A percentile compares a stretch with the other conserved stretches of the same genome.
phyloP scores from a whole-genome alignment of 2,329 filamentous ascomycete genomes.

The Setomelanomma holmii region DNA sequence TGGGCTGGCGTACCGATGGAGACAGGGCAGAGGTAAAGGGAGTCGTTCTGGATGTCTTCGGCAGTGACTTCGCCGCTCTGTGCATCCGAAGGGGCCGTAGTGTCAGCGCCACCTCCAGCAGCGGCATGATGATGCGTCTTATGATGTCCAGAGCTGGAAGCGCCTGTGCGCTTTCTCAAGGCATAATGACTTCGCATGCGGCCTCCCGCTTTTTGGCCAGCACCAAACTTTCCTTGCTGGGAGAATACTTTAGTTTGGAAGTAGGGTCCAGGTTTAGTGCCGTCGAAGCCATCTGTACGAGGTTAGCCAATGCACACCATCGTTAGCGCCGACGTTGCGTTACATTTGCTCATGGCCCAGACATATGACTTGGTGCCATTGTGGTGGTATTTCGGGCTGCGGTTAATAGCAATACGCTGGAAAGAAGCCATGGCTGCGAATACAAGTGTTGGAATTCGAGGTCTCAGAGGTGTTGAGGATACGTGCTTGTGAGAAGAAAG shows the following conservation, averaged over 20 bases:
- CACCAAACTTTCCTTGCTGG: slow-evolving; percentile 1
- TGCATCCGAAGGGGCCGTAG: slow-evolving; percentile 20
- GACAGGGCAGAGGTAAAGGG: slow-evolving; percentile 69
- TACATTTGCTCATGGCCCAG: slow-evolving; percentile 13
- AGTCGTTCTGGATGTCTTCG: slow-evolving; percentile 72
- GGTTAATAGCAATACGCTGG: slow-evolving; percentile 11
- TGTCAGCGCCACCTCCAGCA: not conserved
- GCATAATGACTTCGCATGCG: not conserved
- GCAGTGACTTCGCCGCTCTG: slow-evolving; percentile 60
- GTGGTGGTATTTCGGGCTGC: slow-evolving; percentile 7
- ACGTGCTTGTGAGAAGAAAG: too few species aligned
- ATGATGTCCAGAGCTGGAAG: not conserved
- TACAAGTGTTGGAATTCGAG: too few species aligned
- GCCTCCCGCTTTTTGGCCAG: not conserved
- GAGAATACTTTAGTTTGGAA: not conserved
- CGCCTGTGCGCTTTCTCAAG: not conserved
- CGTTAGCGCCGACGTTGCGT: not conserved
- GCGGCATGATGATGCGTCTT: not conserved
- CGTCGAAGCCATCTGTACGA: not conserved
- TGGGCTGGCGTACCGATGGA: slow-evolving; percentile 71
- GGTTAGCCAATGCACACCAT: not conserved
- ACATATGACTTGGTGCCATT: slow-evolving; percentile 12
- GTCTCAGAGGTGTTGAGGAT: too few species aligned
- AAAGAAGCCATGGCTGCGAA: slow-evolving; percentile 8
- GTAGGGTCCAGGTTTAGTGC: slow-evolving; percentile 1